Conservation (phyloP, 1,139 yeast species). For the Suhomyces bokatorum region DNA sequence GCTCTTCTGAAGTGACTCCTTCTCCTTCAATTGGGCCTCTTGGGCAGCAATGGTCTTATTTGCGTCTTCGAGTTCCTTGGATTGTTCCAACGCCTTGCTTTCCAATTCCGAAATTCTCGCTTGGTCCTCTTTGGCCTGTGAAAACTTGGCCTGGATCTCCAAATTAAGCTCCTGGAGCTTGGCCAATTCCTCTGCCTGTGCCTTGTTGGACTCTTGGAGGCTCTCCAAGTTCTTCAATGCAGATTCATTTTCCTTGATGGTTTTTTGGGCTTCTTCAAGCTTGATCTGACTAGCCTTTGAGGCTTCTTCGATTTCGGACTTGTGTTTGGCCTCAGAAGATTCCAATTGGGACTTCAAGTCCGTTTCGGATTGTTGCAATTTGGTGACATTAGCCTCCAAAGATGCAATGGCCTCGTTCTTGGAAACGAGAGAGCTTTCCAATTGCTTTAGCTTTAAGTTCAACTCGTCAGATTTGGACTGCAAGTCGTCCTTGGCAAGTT, state of each 20-base stretch:
- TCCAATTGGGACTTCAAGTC: not conserved
- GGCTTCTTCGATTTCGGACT: not conserved
- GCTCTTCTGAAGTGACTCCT: not conserved
- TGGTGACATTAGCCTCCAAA: not conserved
- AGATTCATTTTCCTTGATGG: not conserved
- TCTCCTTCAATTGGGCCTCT: not conserved
- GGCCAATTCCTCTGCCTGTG: not conserved
- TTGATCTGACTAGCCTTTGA: not conserved
- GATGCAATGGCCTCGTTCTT: not conserved
- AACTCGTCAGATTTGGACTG: not conserved
- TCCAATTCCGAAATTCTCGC: not conserved
- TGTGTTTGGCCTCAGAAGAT: not conserved
- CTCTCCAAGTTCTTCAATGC: slow-evolving; percentile 1
- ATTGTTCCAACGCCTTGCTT: not conserved
- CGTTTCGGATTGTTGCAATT: not conserved
- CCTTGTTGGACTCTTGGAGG: not conserved
- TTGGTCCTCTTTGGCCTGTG: not conserved
- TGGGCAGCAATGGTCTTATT: not conserved
- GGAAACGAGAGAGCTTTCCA: not conserved
- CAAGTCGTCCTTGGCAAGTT: slow-evolving; percentile 2
- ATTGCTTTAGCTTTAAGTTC: not conserved
- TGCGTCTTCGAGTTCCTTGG: not conserved
- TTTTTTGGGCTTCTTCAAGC: not conserved
- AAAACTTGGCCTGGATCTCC: slow-evolving; percentile 3
- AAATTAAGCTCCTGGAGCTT: not conserved